Conservation (phyloP, 192 early-diverging fungal genomes). For the Chytriomyces hyalinus region DNA sequence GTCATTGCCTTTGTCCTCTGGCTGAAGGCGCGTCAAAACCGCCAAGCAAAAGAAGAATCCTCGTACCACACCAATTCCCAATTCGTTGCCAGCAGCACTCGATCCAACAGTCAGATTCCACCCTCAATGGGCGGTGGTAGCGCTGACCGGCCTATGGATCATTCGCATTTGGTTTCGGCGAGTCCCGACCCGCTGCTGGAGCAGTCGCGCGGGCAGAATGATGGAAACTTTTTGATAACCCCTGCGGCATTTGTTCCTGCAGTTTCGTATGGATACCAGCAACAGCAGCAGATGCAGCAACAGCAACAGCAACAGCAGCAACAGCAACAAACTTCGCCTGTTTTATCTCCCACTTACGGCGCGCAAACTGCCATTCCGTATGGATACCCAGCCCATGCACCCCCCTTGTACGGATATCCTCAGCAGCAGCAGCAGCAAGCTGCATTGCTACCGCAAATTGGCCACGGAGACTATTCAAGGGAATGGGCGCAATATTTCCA, state of each 20-base stretch:
- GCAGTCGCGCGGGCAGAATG: not conserved
- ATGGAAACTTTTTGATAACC: not conserved
- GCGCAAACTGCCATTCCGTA: not conserved
- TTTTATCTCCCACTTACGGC: not conserved
- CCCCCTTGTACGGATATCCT: not conserved
- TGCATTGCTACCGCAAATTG: not conserved
- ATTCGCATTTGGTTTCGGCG: not conserved
- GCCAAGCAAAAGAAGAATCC: not conserved
- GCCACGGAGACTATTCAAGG: constrained; percentile 6
- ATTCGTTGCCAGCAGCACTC: not conserved
- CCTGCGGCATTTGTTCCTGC: too few species aligned
- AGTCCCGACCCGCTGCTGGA: not conserved
- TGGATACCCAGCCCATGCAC: not conserved
- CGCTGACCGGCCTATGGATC: not conserved
- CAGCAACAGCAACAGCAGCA: not conserved
- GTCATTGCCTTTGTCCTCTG: constrained; percentile 1
- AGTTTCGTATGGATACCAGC: too few species aligned
- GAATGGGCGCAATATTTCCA: constrained; percentile 34
- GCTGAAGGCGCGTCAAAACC: not conserved
- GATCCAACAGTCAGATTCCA: not conserved
- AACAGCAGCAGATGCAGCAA: not conserved
- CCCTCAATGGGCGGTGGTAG: not conserved
- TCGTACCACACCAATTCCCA: not conserved
- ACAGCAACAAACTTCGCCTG: not conserved
- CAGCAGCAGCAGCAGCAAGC: not conserved